Base-by-base conservation (phyloP, 208 protist species). In the Acanthamoeba lenticulata region DNA sequence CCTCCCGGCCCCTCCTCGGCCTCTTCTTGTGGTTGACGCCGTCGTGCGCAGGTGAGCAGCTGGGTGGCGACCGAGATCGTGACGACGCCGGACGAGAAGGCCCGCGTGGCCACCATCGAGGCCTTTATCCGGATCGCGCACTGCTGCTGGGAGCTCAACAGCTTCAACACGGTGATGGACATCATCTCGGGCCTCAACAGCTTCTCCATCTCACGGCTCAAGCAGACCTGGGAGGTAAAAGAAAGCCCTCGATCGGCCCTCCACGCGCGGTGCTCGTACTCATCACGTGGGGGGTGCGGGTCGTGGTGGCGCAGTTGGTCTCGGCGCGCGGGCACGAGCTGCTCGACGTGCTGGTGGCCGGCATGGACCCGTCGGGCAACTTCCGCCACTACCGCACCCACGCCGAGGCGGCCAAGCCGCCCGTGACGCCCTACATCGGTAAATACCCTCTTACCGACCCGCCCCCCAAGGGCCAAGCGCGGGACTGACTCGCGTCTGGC, bases 151-250 rank as follows among this genome's bases (percentile, higher is more conserved):
- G 85, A 91, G 85, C 49, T 91, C 24, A 38, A 69, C 85, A 69
- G 85, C 55, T 91, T 91, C 85, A 91, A 91, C 60, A 74, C 85
- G 0, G 40, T 38, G 42, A 91, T 91, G 85, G 85, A 91, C 60
- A 91, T 91, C 85, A 91, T 91, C 29, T 91, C 85, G 6, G 85
- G 85, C 32, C 85, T 91, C 21, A 91, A 91, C 42, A 91, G 85
- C 24, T 91, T 69, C 29, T 91, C 85, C n/a, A 72, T 91, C 9
- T 74, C 85, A 40, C 85, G 85, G 27, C 85, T 91, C 60, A 91
- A 91, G 85, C 34, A 62, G 9, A 91, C 52, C 34, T 91, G 85
- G 85, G 85, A 91, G 6, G 85, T 69, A 91, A 36, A 47, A 36
- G 38, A 27, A 57, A 45, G 24, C 36, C n/a, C 69, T 79, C 24